phyloP scores from a whole-genome alignment of 768 basidiomycete genomes.

The Amanita brunnescens region DNA sequence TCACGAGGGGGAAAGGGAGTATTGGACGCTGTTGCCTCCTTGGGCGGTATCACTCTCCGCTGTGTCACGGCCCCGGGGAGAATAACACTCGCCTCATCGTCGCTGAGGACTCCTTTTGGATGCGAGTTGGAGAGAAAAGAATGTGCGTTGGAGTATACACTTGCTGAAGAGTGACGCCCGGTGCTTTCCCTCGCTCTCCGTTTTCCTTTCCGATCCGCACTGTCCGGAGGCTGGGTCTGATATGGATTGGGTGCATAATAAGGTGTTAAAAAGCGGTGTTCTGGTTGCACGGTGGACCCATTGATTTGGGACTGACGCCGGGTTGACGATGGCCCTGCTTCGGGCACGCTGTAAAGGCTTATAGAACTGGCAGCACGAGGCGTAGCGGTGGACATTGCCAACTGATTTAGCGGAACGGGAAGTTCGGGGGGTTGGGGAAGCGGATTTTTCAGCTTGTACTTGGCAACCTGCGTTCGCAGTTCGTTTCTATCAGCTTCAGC shows the following conservation, averaged over 20 bases:
- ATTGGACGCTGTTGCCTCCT: conserved; percentile 3
- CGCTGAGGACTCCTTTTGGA: background rate
- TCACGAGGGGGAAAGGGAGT: conserved; percentile 1
- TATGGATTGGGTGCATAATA: background rate
- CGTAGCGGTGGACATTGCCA: background rate
- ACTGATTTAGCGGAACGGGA: conserved; percentile 4
- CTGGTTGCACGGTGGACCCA: background rate
- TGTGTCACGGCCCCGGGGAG: conserved; percentile 3
- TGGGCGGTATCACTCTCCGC: conserved; percentile 3
- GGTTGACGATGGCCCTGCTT: conserved; percentile 1
- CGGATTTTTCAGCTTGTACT: conserved; percentile 7
- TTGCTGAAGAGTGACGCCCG: conserved; percentile 5
- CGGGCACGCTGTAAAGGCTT: conserved; percentile 1
- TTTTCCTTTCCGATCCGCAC: conserved; percentile 2
- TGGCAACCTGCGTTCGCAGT: conserved; percentile 1
- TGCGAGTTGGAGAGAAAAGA: background rate
- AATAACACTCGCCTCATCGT: conserved; percentile 4
- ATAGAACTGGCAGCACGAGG: background rate
- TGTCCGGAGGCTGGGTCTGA: background rate
- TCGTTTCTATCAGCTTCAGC: background rate
- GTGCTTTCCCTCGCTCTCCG: background rate
- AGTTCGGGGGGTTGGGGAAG: conserved; percentile 6
- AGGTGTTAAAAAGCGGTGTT: background rate
- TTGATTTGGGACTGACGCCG: conserved; percentile 2
- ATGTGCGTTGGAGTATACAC: background rate